A percentile compares a stretch with the other conserved stretches of the same genome.
Evolutionary conservation across 257 asterid species (phyloP).

Genomic region (Solanum lignicaule): DNA sequence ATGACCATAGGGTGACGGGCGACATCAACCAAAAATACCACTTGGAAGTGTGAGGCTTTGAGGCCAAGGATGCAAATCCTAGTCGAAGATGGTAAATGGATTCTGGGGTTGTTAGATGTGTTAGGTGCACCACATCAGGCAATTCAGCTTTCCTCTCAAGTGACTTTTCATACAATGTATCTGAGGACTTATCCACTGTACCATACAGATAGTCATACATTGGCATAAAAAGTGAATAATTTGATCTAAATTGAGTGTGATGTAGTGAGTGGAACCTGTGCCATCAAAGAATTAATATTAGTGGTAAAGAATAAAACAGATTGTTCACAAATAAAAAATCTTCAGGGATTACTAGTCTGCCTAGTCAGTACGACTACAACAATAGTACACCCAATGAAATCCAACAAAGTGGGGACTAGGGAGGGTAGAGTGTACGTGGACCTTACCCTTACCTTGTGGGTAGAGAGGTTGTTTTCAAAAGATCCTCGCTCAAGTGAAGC

Average conservation of each 20-base stretch:
- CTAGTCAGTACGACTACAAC: not conserved
- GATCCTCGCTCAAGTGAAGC: too few relatives aligned
- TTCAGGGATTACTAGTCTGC: not conserved
- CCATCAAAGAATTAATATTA: not conserved
- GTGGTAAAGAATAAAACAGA: not conserved
- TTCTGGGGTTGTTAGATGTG: slow-evolving; percentile 26
- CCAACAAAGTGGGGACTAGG: not conserved
- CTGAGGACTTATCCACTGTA: slow-evolving; percentile 16
- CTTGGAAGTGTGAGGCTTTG: slow-evolving; percentile 15
- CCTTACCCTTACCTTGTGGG: too few relatives aligned
- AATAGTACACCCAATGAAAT: not conserved
- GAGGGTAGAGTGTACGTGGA: too few relatives aligned
- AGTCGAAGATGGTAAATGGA: slow-evolving; percentile 26
- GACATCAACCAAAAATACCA: slow-evolving; percentile 28
- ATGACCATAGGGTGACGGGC: slow-evolving; percentile 23
- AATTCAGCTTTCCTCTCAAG: slow-evolving; percentile 12
- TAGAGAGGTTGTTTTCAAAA: too few relatives aligned
- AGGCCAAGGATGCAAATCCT: slow-evolving; percentile 21
- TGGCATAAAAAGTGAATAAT: slow-evolving; percentile 32
- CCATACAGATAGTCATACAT: slow-evolving; percentile 28
- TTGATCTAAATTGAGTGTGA: slow-evolving; percentile 31
- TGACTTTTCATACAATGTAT: slow-evolving; percentile 12
- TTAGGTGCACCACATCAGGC: slow-evolving; percentile 23
- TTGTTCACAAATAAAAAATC: not conserved
- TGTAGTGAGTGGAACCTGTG: slow-evolving; percentile 26